Evolutionary conservation across 1,284 basidiomycete species (phyloP), one percentile per base, ranked within the genome.

Genomic region (Ceratobasidium papillatum): DNA sequence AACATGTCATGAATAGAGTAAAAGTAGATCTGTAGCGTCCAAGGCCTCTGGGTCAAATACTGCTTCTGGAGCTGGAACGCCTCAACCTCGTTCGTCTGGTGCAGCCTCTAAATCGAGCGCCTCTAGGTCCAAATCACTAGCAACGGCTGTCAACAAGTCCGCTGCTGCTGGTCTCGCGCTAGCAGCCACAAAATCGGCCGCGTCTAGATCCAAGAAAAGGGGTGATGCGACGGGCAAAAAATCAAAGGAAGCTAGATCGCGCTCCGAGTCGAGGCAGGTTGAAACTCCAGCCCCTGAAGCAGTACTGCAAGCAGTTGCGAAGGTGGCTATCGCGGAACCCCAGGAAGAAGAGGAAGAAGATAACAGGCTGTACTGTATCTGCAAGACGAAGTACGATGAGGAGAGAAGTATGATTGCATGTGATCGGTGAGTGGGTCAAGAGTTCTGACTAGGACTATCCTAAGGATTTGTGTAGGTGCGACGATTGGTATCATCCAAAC

Each of bases 371-470:
- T 95, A 95, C 78, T 95, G 94, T 79, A 84, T 95, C 11, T 95
- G 93, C 84, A 88, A 91, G 82, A 91, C 90, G 27, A 86, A 84
- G 77, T 94, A 95, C 78, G 91, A 95, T 77, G 92, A 94, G 80
- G 91, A 93, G 80, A 85, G 87, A 75, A 87, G 90, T 74, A 95
- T 95, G 94, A 94, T 95, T 80, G 93, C 92, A n/a, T 95, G 94
- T 80, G 94, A 95, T 83, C 86, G 89, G 93, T 93, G 78, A 74
- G 84, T 79, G 17, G n/a, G 17, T 76, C 62, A 73, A 5, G 59
- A 38, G 45, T 49, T 36, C 8, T 43, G 2, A 68, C 75, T 9
- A 8, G 11, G 11, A 30, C 54, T n/a, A 7, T 32, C 27, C 56
- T 51, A 19, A 58, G 8, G 22, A 27, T 56, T 8, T 19, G 2